Percentiles rank a stretch among this genome's conserved stretches.
Conservation (phyloP, 768 basidiomycete species). For the Fistulinella prunicolor region DNA sequence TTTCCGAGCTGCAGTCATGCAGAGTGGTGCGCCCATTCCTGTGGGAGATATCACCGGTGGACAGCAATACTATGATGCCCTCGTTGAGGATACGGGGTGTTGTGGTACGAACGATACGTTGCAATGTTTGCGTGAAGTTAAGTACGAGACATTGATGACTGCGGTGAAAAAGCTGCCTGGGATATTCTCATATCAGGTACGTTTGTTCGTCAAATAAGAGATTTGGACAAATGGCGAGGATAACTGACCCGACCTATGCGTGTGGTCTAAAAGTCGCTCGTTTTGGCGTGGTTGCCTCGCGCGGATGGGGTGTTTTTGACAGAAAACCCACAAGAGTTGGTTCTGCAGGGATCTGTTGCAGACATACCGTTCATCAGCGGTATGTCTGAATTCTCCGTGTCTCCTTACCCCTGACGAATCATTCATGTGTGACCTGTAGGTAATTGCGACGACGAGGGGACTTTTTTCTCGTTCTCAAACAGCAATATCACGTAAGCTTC, state of each 20-base stretch:
- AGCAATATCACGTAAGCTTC: conserved; percentile 45
- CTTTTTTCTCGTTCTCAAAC: conserved; percentile 43
- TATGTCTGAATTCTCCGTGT: not conserved
- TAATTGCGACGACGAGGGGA: conserved; percentile 41
- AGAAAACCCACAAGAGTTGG: conserved; percentile 29
- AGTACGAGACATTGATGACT: conserved; percentile 25
- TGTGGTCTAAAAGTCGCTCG: conserved; percentile 17
- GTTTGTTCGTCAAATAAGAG: not conserved
- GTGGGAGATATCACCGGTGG: conserved; percentile 19
- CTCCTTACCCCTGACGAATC: not conserved
- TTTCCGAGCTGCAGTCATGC: conserved; percentile 34
- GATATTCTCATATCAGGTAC: conserved; percentile 34
- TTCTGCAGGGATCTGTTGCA: conserved; percentile 28
- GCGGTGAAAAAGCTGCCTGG: conserved; percentile 33
- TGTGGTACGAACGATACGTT: conserved; percentile 22
- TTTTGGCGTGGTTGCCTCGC: conserved; percentile 35
- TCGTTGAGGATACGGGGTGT: conserved; percentile 31
- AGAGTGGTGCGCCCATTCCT: conserved; percentile 37
- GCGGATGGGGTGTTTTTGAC: conserved; percentile 39
- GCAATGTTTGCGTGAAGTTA: conserved; percentile 30
- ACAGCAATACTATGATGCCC: conserved; percentile 28
- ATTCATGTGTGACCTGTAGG: conserved; percentile 8
- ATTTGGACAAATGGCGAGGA: no score
- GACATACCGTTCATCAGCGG: conserved; percentile 7
- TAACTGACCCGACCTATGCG: no score